These are phyloP conservation scores for Cyberlindnera mycetangii DNA, from an alignment of 805 yeast species.

Conservation along the genomic window DNA sequence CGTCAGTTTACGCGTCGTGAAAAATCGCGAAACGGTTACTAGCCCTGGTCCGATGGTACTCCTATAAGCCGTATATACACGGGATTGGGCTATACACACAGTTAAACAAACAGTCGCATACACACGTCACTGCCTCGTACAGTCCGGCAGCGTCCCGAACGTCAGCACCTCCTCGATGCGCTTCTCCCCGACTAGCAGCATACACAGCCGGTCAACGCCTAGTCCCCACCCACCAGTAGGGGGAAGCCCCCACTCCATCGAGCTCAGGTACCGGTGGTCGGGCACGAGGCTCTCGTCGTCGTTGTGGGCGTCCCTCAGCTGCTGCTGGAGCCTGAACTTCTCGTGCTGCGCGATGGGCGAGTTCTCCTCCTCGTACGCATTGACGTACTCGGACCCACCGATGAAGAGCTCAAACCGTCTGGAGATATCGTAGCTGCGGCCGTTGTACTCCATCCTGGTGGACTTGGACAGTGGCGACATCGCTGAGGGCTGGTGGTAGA, in stretches of 20 bases:
- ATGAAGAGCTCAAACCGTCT: slow-evolving; percentile 84
- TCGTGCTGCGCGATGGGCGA: slow-evolving; percentile 66
- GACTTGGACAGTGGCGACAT: slow-evolving; percentile 91
- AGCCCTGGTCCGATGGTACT: no score
- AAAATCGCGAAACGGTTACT: no score
- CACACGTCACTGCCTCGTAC: slow-evolving; percentile 47
- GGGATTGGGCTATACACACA: no score
- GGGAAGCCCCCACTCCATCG: slow-evolving; percentile 92
- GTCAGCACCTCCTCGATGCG: slow-evolving; percentile 75
- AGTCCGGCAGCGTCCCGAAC: slow-evolving; percentile 74
- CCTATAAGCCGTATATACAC: no score
- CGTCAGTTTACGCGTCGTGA: no score
- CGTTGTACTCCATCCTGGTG: slow-evolving; percentile 29
- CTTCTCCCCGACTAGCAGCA: slow-evolving; percentile 63
- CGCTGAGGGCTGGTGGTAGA: slow-evolving; percentile 77
- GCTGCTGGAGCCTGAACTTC: slow-evolving; percentile 62
- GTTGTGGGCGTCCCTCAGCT: slow-evolving; percentile 40
- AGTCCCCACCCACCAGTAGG: slow-evolving; percentile 99
- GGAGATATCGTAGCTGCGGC: slow-evolving; percentile 42
- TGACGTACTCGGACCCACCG: slow-evolving; percentile 74
- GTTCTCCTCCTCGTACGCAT: slow-evolving; percentile 97
- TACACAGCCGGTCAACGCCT: slow-evolving; percentile 84
- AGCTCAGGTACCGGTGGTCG: slow-evolving; percentile 65
- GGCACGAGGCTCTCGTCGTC: slow-evolving; percentile 68
- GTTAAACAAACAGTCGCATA: no score